Base-by-base conservation (phyloP, 768 basidiomycete species). In the Collybiopsis luxurians region DNA sequence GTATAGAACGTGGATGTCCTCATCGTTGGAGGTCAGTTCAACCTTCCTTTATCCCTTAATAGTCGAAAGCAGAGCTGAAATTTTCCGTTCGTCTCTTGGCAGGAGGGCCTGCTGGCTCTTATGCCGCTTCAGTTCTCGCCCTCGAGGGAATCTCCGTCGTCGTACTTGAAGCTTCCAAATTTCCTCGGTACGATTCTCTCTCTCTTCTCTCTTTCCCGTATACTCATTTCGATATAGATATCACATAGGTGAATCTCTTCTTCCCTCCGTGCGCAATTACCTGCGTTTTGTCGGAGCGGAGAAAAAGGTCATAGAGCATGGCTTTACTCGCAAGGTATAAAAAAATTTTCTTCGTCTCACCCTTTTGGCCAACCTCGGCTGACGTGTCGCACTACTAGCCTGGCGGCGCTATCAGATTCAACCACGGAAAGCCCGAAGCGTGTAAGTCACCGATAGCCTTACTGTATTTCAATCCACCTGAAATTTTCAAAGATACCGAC, bases 351-450 rank as follows among this genome's bases (percentile, higher is more conserved):
- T 17, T 21, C 3, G 23, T 36, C 31, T 12, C 36, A 23, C 2
- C n/a, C 15, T 19, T 17, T 24, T 28, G 12, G 13, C 21, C 53
- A 58, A 15, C 59, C 55, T 57, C 30, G 59, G 48, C 31, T 42
- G 17, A 24, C 23, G 36, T 23, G 5, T 34, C 6, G 31, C 31
- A 21, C 46, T 42, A 40, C 24, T 60, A 85, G 83, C 83, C 82
- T 50, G 84, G 83, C 31, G 80, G 83, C 57, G 81, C 82, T 28
- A 80, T 85, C 60, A 84, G 84, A 67, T 82, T 85, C 63, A 84
- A 84, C 61, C 82, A 83, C 60, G 79, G 70, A 63, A 84, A 84
- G 67, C 78, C 78, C 17, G 83, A 85, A 74, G 84, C 82, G 51
- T 85, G 83, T 82, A 62, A 65, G 80, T 31, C 26, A 23, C 43